Conservation (phyloP, 257 asterid genomes). For the Nicotiana attenuata region DNA sequence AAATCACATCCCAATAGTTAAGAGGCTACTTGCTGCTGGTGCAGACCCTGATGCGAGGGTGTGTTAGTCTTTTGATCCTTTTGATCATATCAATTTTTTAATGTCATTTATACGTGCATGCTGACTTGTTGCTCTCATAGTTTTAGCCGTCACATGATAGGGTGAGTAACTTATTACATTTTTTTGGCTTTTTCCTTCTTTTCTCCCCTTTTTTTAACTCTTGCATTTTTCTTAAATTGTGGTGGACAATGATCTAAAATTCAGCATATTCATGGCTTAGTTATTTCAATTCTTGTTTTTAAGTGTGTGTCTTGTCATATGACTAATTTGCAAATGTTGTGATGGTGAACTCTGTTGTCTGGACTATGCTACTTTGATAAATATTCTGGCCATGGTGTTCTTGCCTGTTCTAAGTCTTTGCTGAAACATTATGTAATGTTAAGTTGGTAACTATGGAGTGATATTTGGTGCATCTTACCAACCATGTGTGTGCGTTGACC, state of each 20-base stretch:
- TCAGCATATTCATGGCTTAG: not conserved
- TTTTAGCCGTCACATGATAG: conserved; percentile 15
- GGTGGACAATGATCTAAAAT: not conserved
- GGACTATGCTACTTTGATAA: not conserved
- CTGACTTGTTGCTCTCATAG: conserved; percentile 21
- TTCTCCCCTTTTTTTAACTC: not conserved
- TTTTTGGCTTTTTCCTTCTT: conserved; percentile 7
- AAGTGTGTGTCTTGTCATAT: not conserved
- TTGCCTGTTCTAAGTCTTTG: not conserved
- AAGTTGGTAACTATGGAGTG: conserved; percentile 1
- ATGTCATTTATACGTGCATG: conserved; percentile 18
- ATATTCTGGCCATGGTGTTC: not conserved
- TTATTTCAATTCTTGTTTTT: not conserved
- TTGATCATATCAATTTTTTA: conserved; percentile 24
- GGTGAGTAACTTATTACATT: conserved; percentile 5
- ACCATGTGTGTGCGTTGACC: not conserved
- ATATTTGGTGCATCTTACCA: not conserved
- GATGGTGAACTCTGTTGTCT: not conserved
- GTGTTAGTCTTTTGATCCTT: conserved; percentile 29
- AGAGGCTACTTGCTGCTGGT: conserved; percentile 92
- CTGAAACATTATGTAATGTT: not conserved
- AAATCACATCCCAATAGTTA: conserved; percentile 77
- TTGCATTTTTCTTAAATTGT: not conserved
- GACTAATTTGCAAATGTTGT: not conserved
- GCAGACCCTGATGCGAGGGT: conserved; percentile 99